Evolutionary conservation across 1,284 basidiomycete genomes (phyloP).

Genomic region (Albatrellus sp.): DNA sequence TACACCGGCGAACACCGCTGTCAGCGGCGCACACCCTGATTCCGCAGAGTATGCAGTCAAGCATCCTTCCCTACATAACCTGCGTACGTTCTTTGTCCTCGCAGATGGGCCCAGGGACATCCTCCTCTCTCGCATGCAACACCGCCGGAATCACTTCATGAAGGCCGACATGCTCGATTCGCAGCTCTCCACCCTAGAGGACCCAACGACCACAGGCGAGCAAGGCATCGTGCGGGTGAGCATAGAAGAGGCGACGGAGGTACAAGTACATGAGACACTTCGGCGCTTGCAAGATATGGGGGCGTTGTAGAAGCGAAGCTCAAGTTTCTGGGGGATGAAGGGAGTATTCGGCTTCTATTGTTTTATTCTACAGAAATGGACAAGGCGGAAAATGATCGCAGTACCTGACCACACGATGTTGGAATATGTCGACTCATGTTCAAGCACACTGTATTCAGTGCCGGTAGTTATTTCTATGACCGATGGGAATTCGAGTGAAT

Average conservation of each 20-base stretch:
- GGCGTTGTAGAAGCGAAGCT: not conserved
- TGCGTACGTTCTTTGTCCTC: slow-evolving; percentile 75
- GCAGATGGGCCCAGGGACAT: slow-evolving; percentile 60
- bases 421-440: too few species aligned
- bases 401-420: too few species aligned
- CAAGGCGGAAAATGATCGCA: too few species aligned
- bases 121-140: slow-evolving; percentile 59
- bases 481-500: too few species aligned
- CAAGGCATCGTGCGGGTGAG: slow-evolving; percentile 57
- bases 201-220: slow-evolving; percentile 48
- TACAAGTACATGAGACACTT: slow-evolving; percentile 38
- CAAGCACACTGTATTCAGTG: too few species aligned
- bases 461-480: too few species aligned
- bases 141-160: slow-evolving; percentile 79
- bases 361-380: too few species aligned
- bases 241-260: slow-evolving; percentile 40
- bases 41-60: slow-evolving; percentile 10
- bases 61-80: slow-evolving; percentile 13
- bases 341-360: too few species aligned
- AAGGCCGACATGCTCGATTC: slow-evolving; percentile 80
- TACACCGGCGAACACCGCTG: not conserved
- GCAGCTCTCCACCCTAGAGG: slow-evolving; percentile 73
- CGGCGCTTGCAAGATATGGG: not conserved
- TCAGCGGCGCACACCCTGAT: slow-evolving; percentile 10
- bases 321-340: too few species aligned